A percentile compares a stretch with the other conserved stretches of the same genome.
Conservation (phyloP, 106 monocot genomes). For the Triglochin maritima region DNA sequence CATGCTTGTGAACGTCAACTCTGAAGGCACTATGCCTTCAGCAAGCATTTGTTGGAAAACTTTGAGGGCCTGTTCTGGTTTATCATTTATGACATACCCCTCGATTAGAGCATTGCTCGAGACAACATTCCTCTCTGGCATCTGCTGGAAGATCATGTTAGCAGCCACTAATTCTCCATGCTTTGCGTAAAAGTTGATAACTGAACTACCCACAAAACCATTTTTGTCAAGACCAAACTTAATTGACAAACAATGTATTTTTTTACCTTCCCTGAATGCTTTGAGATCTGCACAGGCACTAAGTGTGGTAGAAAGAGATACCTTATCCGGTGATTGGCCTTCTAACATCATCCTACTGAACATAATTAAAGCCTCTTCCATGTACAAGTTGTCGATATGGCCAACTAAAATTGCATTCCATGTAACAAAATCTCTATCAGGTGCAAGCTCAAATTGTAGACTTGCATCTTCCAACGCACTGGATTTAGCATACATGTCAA, state of each 20-base stretch:
- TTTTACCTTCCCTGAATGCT: conserved; percentile 35
- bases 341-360: conserved; percentile 36
- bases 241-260: conserved; percentile 50
- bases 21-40: conserved; percentile 35
- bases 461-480: conserved; percentile 39
- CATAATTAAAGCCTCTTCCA: conserved; percentile 32
- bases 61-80: conserved; percentile 30
- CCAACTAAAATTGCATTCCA: conserved; percentile 68
- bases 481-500: conserved; percentile 65
- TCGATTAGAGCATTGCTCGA: conserved; percentile 50
- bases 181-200: conserved; percentile 58
- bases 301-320: conserved; percentile 35
- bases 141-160: conserved; percentile 18
- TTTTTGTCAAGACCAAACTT: conserved; percentile 28
- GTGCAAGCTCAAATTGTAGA: conserved; percentile 32
- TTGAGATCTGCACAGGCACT: conserved; percentile 31
- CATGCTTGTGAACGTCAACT: conserved; percentile 40
- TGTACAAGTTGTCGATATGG: conserved; percentile 18
- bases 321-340: conserved; percentile 28
- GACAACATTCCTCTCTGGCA: conserved; percentile 36
- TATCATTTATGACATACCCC: conserved; percentile 37
- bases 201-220: conserved; percentile 51
- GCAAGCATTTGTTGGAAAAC: conserved; percentile 36
- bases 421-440: conserved; percentile 34
- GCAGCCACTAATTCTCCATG: conserved; percentile 34